Evolutionary conservation across 768 basidiomycete genomes (phyloP), one percentile per base, ranked within the genome.

Genomic region (Obba rivulosa): DNA sequence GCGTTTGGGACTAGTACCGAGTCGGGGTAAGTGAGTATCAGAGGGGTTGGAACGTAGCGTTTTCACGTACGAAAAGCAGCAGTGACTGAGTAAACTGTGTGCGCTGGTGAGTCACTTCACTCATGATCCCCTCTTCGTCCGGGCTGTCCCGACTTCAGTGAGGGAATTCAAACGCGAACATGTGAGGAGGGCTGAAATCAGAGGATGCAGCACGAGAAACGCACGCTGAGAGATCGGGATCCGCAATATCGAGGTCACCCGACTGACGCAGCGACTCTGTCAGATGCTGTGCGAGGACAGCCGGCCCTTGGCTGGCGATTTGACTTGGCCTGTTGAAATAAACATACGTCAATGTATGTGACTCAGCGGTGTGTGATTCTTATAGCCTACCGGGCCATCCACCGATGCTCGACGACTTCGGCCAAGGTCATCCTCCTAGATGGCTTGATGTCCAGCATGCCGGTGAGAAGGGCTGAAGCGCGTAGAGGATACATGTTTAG

Each of bases 1-100:
- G 87, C 0, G 89, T 91, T 75, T 93, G 87, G 0, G 89, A 87
- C 91, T 93, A 57, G 36, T 8, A 25, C 8, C 3, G 34, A 2
- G 23, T 21, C 13, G 9, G 21, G 8, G 28, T 16, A 24, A 24
- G 4, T 2, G 16, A 36, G 20, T 11, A 11, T 34, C 20, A 39
- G 31, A 7, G 40, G 17, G 7, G 22, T 18, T 25, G 43, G 28
- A 34, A 47, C 36, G 43, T 35, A 38, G 42, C 20, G 23, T 38
- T 44, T 8, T 50, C 49, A 74, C 86, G 49, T 56, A 92, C 90
- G 70, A 92, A 92, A 44, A 92, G 76, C 70, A 88, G 77, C 16
- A 93, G 73, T 0, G 81, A 72, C 57, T 88, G 86, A 0, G 88
- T 88, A 64, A 93, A 93, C 56, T 89, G 87, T 0, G 86, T 81